These are phyloP conservation scores for Hyphopichia fennica DNA, from an alignment of 1,139 yeast genomes.

Conservation along the genomic window DNA sequence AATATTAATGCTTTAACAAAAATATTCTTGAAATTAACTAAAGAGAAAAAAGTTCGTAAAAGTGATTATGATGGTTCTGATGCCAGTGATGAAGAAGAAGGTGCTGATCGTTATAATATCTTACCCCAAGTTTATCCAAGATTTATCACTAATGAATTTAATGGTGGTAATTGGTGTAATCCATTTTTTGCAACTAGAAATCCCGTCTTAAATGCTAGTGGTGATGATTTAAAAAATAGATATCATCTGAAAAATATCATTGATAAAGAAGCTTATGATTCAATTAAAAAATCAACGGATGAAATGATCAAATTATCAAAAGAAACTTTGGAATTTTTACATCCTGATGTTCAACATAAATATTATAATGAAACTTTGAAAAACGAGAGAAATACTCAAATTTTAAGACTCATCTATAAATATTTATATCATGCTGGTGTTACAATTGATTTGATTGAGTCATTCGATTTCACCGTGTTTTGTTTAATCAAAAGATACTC, in stretches of 20 bases:
- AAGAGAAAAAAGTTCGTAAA: slow-evolving; percentile 30
- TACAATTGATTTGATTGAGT: slow-evolving; percentile 54
- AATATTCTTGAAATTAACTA: slow-evolving; percentile 30
- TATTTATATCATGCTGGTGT: slow-evolving; percentile 50
- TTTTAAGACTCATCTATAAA: slow-evolving; percentile 54
- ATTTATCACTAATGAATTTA: slow-evolving; percentile 59
- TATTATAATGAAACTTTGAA: slow-evolving; percentile 33
- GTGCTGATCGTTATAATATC: slow-evolving; percentile 36
- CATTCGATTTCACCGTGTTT: slow-evolving; percentile 63
- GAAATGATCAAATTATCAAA: slow-evolving; percentile 40
- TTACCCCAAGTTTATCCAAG: slow-evolving; percentile 72
- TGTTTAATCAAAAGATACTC: slow-evolving; percentile 35
- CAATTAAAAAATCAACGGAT: slow-evolving; percentile 32
- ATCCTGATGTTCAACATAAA: slow-evolving; percentile 32
- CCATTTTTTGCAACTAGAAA: slow-evolving; percentile 54
- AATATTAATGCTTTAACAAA: slow-evolving; percentile 31
- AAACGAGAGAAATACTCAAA: slow-evolving; percentile 53
- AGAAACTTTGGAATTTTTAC: slow-evolving; percentile 42
- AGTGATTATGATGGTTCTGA: slow-evolving; percentile 45
- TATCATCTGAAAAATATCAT: slow-evolving; percentile 49
- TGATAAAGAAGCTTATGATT: slow-evolving; percentile 48
- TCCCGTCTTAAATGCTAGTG: slow-evolving; percentile 42
- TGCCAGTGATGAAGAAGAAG: slow-evolving; percentile 29
- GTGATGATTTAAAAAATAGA: slow-evolving; percentile 44
- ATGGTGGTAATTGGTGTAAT: slow-evolving; percentile 75